These are phyloP conservation scores for Nakazawaea ernobii DNA, from an alignment of 805 yeast genomes.

Conservation along the genomic window DNA sequence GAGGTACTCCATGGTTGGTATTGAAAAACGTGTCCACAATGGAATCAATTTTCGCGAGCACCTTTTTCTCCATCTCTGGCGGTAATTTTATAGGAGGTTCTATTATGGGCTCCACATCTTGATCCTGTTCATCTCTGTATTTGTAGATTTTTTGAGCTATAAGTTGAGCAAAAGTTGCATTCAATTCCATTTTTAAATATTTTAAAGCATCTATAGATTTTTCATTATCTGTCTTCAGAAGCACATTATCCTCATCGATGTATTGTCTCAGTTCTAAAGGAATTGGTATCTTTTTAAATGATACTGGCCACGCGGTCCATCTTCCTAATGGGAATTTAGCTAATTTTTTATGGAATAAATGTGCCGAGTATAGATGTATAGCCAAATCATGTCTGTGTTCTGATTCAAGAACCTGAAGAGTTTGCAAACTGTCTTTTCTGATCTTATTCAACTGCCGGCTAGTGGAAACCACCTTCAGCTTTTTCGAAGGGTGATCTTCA, in stretches of 20 bases:
- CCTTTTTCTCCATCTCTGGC: constrained; percentile 9
- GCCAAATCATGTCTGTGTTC: constrained; percentile 52
- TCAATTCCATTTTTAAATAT: constrained; percentile 17
- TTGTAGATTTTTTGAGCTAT: constrained; percentile 12
- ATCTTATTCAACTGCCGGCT: constrained; percentile 1
- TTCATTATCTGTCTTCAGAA: too few relatives aligned
- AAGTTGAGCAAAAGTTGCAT: constrained; percentile 16
- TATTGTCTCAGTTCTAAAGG: constrained; percentile 25
- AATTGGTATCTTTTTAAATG: constrained; percentile 28
- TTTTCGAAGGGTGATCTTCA: too few relatives aligned
- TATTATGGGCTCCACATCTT: constrained; percentile 14
- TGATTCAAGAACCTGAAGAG: constrained; percentile 38
- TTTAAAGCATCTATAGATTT: constrained; percentile 8
- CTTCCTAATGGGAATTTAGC: constrained; percentile 28
- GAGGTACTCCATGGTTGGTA: too few relatives aligned
- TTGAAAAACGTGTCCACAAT: constrained; percentile 13
- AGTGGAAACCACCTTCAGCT: too few relatives aligned
- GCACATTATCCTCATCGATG: constrained; percentile 19
- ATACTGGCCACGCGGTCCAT: constrained; percentile 63
- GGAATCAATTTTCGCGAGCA: constrained; percentile 15
- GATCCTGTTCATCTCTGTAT: constrained; percentile 5
- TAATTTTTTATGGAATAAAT: constrained; percentile 34
- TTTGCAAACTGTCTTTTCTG: constrained; percentile 14
- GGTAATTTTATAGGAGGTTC: constrained; percentile 20
- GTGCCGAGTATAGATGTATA: constrained; percentile 57